Conservation (phyloP, 2,329 filamentous ascomycete species). For the Akanthomyces dipterigenus region DNA sequence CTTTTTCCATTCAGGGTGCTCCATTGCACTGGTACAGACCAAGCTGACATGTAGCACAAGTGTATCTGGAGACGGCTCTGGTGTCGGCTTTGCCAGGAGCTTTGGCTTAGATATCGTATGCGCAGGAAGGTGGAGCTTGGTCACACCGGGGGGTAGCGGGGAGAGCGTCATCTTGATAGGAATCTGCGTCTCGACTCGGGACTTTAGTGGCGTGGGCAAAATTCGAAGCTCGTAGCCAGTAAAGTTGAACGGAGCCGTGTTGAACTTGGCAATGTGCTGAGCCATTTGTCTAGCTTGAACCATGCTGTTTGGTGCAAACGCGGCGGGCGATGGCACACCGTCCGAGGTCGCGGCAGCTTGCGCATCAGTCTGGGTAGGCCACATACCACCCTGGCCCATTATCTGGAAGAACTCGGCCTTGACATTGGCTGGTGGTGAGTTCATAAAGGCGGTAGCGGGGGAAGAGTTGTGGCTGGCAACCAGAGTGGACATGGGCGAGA, state of each 20-base stretch:
- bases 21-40: constrained; percentile 90
- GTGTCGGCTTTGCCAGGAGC: constrained; percentile 66
- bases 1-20: constrained; percentile 57
- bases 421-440: constrained; percentile 40
- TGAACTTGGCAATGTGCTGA: constrained; percentile 23
- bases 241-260: constrained; percentile 23
- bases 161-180: constrained; percentile 75
- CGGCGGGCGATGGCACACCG: constrained; percentile 19
- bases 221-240: constrained; percentile 46
- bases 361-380: constrained; percentile 27
- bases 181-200: constrained; percentile 93
- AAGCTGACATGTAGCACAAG: constrained; percentile 74
- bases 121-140: constrained; percentile 76
- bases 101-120: constrained; percentile 95
- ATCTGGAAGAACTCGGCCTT: constrained; percentile 31
- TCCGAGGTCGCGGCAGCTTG: constrained; percentile 19
- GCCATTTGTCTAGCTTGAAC: constrained; percentile 25
- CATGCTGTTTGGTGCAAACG: constrained; percentile 19
- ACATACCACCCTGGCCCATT: constrained; percentile 26
- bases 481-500: constrained; percentile 47
- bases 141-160: constrained; percentile 67
- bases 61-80: constrained; percentile 62
- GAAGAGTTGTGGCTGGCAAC: constrained; percentile 47
- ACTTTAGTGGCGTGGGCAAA: constrained; percentile 68
- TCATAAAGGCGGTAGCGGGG: constrained; percentile 37